These are phyloP conservation scores for Solanum pimpinellifolium DNA, from an alignment of 257 asterid species.

Conservation along the genomic window DNA sequence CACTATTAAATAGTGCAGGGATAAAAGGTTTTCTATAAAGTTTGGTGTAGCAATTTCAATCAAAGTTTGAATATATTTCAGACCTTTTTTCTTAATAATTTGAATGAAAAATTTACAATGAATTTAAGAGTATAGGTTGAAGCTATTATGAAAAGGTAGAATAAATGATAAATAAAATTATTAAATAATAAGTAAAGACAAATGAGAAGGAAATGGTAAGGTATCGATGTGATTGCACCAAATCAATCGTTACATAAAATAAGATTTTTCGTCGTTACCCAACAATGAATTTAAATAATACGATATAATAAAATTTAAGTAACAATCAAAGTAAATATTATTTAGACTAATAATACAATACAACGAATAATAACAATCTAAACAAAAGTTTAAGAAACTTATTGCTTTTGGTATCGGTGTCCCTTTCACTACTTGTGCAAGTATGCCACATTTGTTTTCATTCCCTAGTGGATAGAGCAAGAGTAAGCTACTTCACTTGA, in stretches of 20 bases:
- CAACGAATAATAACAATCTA: background rate
- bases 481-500: background rate
- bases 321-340: too few relatives aligned
- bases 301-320: too few relatives aligned
- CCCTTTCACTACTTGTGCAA: background rate
- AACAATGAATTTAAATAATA: background rate
- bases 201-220: background rate
- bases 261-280: too few relatives aligned
- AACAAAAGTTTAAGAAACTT: background rate
- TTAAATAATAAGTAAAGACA: background rate
- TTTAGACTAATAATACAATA: background rate
- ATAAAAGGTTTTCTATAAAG: too few relatives aligned
- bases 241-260: too few relatives aligned
- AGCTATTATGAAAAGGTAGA: background rate
- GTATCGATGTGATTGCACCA: background rate
- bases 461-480: background rate
- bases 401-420: background rate
- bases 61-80: too few relatives aligned
- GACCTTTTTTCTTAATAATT: too few relatives aligned
- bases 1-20: too few relatives aligned
- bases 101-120: too few relatives aligned
- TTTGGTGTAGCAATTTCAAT: too few relatives aligned
- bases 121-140: background rate
- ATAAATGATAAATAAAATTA: background rate
- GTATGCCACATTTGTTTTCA: background rate